Percentiles rank a stretch among this genome's conserved stretches.
These are phyloP conservation scores for Luzula sylvatica DNA, from an alignment of 176 grass and related monocot species.

Conservation along the genomic window DNA sequence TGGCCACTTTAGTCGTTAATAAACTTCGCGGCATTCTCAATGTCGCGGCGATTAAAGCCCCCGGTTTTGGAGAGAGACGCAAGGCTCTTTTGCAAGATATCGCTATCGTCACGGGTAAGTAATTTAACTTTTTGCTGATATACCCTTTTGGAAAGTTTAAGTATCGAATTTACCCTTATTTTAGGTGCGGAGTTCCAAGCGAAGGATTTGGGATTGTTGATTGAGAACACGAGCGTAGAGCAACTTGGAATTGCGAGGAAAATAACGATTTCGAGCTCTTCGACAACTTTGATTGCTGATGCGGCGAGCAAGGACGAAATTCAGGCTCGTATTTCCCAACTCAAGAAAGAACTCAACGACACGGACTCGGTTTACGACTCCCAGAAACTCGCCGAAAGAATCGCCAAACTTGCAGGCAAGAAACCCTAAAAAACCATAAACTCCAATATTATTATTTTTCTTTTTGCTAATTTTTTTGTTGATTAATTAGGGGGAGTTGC, in stretches of 20 bases:
- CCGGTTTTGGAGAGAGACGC: constrained; percentile 80
- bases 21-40: constrained; percentile 87
- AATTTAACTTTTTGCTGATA: background rate
- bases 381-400: constrained; percentile 88
- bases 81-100: constrained; percentile 94
- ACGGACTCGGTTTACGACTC: constrained; percentile 79
- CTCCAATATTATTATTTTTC: background rate
- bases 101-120: constrained; percentile 79
- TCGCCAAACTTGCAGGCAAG: constrained; percentile 58
- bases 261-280: constrained; percentile 49
- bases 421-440: background rate
- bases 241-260: constrained; percentile 73
- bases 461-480: background rate
- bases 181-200: constrained; percentile 91
- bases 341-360: constrained; percentile 79
- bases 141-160: background rate
- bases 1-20: constrained; percentile 88
- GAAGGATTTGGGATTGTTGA: constrained; percentile 66
- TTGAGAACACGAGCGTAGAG: constrained; percentile 71
- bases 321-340: constrained; percentile 66
- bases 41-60: constrained; percentile 89
- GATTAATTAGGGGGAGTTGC: constrained; percentile 58
- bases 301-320: constrained; percentile 77
- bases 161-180: no score
- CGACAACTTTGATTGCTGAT: constrained; percentile 85